phyloP scores from a whole-genome alignment of 441 rosid species.

The Erodium moschatum region DNA sequence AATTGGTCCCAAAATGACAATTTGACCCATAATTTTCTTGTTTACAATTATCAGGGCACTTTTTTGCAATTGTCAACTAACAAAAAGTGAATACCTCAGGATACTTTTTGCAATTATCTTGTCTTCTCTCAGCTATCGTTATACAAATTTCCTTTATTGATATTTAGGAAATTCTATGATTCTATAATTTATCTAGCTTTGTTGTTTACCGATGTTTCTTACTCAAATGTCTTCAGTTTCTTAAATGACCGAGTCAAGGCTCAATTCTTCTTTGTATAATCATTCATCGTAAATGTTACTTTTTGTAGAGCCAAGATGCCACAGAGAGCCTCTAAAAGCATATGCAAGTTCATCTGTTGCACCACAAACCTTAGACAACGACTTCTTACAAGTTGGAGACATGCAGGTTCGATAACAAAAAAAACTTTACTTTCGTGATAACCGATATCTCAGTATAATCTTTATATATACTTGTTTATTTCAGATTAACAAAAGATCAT shows the following conservation, averaged over 20 bases:
- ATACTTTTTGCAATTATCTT: too few species aligned
- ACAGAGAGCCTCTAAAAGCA: conserved; percentile 29
- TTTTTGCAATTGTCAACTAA: too few species aligned
- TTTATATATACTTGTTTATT: conserved; percentile 12
- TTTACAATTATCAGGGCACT: too few species aligned
- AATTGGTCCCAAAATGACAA: too few species aligned
- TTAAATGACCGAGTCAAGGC: neutral
- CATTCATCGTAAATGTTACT: neutral
- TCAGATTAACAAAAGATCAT: conserved; percentile 36
- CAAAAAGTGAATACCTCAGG: too few species aligned
- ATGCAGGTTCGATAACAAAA: conserved; percentile 31
- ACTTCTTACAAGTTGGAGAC: conserved; percentile 27
- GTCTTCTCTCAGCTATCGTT: neutral
- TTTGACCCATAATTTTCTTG: too few species aligned
- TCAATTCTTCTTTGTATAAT: neutral
- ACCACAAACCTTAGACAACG: conserved; percentile 32
- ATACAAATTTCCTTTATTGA: neutral
- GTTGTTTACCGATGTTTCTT: neutral
- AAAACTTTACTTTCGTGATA: neutral
- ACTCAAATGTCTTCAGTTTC: neutral
- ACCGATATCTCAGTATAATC: neutral
- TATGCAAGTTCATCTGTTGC: conserved; percentile 31
- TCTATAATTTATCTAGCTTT: neutral
- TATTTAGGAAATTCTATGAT: neutral
- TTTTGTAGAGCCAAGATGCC: neutral